Conservation (phyloP, 306 rosid genomes). For the Corylus avellana region DNA sequence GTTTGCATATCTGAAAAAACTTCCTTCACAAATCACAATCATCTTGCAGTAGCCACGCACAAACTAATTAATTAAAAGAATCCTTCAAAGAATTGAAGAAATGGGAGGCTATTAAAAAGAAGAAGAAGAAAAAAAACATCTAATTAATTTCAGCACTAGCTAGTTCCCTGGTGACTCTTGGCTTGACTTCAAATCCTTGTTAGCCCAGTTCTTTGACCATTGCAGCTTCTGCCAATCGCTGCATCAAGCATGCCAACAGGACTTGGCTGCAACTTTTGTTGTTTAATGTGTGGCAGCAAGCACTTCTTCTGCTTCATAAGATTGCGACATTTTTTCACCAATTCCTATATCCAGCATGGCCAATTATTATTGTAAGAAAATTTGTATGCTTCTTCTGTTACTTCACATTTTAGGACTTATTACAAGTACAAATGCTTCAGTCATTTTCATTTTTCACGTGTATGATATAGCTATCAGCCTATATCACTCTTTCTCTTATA, state of each 20-base stretch:
- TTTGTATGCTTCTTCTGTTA: background rate
- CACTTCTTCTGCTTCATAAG: conserved; percentile 33
- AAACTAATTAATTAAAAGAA: conserved; percentile 1
- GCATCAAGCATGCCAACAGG: conserved; percentile 37
- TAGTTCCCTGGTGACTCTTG: conserved; percentile 4
- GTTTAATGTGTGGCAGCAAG: conserved; percentile 12
- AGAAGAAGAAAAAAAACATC: conserved; percentile 1
- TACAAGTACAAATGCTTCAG: background rate
- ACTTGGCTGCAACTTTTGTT: conserved; percentile 18
- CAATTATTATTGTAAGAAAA: background rate
- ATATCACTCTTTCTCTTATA: background rate
- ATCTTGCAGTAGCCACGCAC: conserved; percentile 23
- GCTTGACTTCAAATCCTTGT: conserved; percentile 22
- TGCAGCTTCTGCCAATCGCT: conserved; percentile 23
- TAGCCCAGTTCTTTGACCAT: conserved; percentile 20
- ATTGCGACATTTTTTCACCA: conserved; percentile 39
- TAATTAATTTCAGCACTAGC: background rate
- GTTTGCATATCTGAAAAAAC: background rate
- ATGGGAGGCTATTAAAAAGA: conserved; percentile 4
- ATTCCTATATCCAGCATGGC: conserved; percentile 30
- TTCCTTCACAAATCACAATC: background rate
- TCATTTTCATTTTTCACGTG: background rate
- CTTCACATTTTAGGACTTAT: background rate
- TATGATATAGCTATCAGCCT: background rate
- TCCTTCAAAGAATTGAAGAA: background rate